These are phyloP conservation scores for Didymella lethalis DNA, from an alignment of 2,329 filamentous ascomycete genomes.

Conservation along the genomic window DNA sequence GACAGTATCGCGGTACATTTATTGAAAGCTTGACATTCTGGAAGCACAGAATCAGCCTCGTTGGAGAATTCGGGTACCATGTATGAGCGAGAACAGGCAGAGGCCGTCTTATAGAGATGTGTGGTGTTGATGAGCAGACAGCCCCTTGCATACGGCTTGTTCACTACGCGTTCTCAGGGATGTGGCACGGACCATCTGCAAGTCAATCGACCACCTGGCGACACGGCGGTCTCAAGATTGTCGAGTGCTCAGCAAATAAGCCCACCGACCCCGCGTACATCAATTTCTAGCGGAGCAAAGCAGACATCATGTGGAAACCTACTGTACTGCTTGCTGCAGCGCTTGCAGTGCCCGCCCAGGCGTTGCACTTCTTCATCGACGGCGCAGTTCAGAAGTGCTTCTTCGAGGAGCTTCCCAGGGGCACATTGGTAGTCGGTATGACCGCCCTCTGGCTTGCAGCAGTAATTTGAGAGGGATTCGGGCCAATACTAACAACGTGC, in stretches of 20 bases:
- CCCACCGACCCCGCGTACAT: constrained; percentile 30
- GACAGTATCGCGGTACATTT: background rate
- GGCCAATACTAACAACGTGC: constrained; percentile 19
- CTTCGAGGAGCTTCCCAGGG: constrained; percentile 97
- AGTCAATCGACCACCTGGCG: constrained; percentile 37
- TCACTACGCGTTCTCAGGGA: constrained; percentile 5
- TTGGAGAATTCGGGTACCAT: no score
- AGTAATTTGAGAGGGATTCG: background rate
- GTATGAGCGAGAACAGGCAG: background rate
- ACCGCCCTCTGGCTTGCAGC: background rate
- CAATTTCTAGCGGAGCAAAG: constrained; percentile 32
- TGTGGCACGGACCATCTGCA: constrained; percentile 3
- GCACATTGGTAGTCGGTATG: constrained; percentile 89
- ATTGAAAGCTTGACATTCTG: background rate
- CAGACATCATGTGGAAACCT: constrained; percentile 45
- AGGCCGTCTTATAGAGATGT: background rate
- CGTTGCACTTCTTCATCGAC: constrained; percentile 96
- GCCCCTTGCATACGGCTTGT: background rate
- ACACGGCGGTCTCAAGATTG: constrained; percentile 35
- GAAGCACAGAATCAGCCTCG: no score
- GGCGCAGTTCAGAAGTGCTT: constrained; percentile 89
- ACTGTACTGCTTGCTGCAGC: constrained; percentile 72
- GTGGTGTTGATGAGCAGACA: background rate
- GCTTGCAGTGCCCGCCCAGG: constrained; percentile 70
- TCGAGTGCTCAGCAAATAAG: constrained; percentile 33